Percentiles rank a stretch among this genome's conserved stretches.
These are phyloP conservation scores for Raddia distichophylla DNA, from an alignment of 176 grass and related monocot species.

Conservation along the genomic window DNA sequence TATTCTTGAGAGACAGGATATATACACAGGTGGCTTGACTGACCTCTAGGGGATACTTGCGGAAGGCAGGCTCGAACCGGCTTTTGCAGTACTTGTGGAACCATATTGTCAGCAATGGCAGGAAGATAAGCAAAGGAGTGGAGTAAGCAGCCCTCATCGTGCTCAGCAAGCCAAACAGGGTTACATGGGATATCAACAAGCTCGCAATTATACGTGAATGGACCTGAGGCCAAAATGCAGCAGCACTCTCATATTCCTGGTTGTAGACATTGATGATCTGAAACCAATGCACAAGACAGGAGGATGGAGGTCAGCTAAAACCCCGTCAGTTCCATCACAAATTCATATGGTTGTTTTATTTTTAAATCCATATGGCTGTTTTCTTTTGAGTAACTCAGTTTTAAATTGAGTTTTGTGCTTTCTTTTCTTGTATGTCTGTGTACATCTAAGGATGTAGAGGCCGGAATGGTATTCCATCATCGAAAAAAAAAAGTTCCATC, in stretches of 20 bases:
- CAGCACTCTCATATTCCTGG: constrained; percentile 94
- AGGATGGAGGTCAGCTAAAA: background rate
- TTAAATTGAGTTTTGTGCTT: too few relatives aligned
- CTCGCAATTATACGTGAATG: constrained; percentile 88
- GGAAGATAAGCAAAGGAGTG: constrained; percentile 77
- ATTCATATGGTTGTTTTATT: too few relatives aligned
- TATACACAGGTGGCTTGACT: background rate
- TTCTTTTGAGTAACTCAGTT: too few relatives aligned
- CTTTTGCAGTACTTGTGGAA: constrained; percentile 97
- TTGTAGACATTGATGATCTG: constrained; percentile 99
- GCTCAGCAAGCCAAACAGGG: constrained; percentile 78
- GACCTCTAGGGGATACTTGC: constrained; percentile 92
- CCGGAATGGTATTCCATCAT: too few relatives aligned
- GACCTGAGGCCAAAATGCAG: constrained; percentile 89
- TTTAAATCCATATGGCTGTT: too few relatives aligned
- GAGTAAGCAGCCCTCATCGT: constrained; percentile 89
- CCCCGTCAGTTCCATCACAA: background rate
- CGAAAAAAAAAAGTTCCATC: too few relatives aligned
- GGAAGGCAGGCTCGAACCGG: constrained; percentile 87
- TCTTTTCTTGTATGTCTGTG: too few relatives aligned
- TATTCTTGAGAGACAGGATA: background rate
- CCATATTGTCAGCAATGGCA: constrained; percentile 83
- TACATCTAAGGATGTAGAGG: too few relatives aligned
- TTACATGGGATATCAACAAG: constrained; percentile 80
- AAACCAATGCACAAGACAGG: constrained; percentile 33